A percentile compares a stretch with the other conserved stretches of the same genome.
These are phyloP conservation scores for Nicotiana knightiana DNA, from an alignment of 257 asterid genomes.

Conservation along the genomic window DNA sequence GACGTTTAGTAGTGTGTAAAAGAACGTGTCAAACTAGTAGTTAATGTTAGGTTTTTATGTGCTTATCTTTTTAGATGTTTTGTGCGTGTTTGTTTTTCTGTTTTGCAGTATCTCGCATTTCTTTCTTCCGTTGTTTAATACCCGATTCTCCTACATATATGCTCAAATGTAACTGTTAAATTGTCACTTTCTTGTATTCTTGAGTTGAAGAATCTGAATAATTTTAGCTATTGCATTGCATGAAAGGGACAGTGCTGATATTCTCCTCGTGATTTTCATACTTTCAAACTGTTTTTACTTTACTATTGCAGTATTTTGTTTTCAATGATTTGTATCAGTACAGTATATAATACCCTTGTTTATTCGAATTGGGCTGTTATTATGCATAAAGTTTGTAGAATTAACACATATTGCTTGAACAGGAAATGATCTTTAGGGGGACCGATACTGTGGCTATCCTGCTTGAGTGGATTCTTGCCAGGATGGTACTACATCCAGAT, in stretches of 20 bases:
- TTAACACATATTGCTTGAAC: background rate
- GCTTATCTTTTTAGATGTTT: background rate
- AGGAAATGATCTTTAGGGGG: constrained; percentile 89
- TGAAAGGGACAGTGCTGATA: constrained; percentile 17
- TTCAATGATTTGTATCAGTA: too few species aligned
- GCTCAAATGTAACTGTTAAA: background rate
- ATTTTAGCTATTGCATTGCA: constrained; percentile 19
- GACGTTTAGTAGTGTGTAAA: background rate
- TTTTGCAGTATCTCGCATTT: background rate
- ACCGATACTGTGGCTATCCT: constrained; percentile 78
- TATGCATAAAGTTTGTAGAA: background rate
- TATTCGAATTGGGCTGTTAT: background rate
- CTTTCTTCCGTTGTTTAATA: constrained; percentile 4
- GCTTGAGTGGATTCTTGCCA: constrained; percentile 84
- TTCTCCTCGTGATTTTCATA: background rate
- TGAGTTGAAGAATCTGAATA: constrained; percentile 51
- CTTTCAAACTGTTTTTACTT: background rate
- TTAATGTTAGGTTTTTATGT: background rate
- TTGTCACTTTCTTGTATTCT: constrained; percentile 17
- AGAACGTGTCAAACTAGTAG: background rate
- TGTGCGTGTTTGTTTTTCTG: background rate
- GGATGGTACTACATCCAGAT: constrained; percentile 75
- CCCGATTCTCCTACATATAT: background rate
- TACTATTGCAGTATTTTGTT: too few species aligned
- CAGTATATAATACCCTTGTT: background rate